These are phyloP conservation scores for Eutrema japonicum DNA, from an alignment of 345 rosid genomes.

Conservation along the genomic window DNA sequence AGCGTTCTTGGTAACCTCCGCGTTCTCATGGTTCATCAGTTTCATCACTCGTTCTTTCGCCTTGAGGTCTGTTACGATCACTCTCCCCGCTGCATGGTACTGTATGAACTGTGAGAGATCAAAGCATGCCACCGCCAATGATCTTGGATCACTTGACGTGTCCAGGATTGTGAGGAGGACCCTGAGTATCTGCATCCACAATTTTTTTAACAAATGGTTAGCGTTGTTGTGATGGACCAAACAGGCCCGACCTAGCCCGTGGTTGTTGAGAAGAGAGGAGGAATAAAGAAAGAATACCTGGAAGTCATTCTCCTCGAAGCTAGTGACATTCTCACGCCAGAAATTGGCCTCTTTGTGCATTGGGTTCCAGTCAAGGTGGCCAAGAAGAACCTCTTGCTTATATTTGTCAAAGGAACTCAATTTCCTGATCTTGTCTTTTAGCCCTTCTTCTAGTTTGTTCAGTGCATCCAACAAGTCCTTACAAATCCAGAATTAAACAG, in stretches of 20 bases:
- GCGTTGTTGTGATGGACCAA: background rate
- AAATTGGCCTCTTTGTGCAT: conserved; percentile 92
- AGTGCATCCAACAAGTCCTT: conserved; percentile 90
- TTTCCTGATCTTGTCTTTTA: conserved; percentile 77
- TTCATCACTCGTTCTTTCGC: conserved; percentile 93
- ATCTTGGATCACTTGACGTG: conserved; percentile 83
- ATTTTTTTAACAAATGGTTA: conserved; percentile 16
- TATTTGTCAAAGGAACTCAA: conserved; percentile 94
- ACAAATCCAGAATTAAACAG: conserved; percentile 2
- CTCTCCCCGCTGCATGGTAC: conserved; percentile 87
- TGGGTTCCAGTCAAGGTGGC: conserved; percentile 97
- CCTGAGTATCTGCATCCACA: conserved; percentile 73
- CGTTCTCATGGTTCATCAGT: conserved; percentile 82
- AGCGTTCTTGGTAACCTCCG: conserved; percentile 79
- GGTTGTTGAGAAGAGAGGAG: conserved; percentile 1
- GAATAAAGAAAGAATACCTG: conserved; percentile 56
- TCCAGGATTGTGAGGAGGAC: conserved; percentile 92
- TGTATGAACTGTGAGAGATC: conserved; percentile 97
- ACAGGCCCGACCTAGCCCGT: background rate
- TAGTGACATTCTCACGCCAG: conserved; percentile 89
- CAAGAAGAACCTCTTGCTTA: conserved; percentile 95
- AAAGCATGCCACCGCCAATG: conserved; percentile 88
- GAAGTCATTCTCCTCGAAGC: conserved; percentile 94
- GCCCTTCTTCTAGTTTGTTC: conserved; percentile 82
- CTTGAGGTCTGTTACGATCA: conserved; percentile 83